Evolutionary conservation across 257 asterid genomes (phyloP).

Genomic region (Fraxinus cuspidata): DNA sequence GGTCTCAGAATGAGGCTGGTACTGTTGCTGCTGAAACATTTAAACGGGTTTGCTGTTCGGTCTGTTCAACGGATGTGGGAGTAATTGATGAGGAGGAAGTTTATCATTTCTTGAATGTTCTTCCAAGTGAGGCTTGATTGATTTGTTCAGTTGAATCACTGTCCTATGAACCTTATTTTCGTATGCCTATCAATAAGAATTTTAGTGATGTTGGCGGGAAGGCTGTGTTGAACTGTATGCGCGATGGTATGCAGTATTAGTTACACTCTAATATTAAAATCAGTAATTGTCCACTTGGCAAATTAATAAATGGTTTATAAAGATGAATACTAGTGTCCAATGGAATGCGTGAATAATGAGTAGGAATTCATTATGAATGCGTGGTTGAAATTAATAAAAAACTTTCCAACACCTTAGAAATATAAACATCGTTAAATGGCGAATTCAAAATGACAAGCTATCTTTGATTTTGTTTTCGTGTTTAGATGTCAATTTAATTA

Average conservation of each 20-base stretch:
- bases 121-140: conserved; percentile 81
- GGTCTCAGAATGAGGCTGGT: conserved; percentile 27
- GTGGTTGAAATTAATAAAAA: too few species aligned
- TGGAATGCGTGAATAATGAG: too few species aligned
- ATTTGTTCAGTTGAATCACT: conserved; percentile 6
- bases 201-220: background rate
- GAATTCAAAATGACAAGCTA: too few species aligned
- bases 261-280: too few species aligned
- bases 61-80: conserved; percentile 84
- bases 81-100: conserved; percentile 79
- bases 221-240: background rate
- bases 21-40: conserved; percentile 32
- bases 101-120: conserved; percentile 75
- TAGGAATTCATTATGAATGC: too few species aligned
- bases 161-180: background rate
- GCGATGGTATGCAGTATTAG: background rate
- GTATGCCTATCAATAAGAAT: background rate
- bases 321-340: too few species aligned
- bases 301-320: too few species aligned
- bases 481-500: too few species aligned
- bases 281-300: too few species aligned
- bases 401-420: too few species aligned
- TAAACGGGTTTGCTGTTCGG: conserved; percentile 65
- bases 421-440: too few species aligned
- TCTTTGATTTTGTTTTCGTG: too few species aligned